These are phyloP conservation scores for Trichoderma semiorbis DNA, from an alignment of 2,329 filamentous ascomycete genomes.

Conservation along the genomic window DNA sequence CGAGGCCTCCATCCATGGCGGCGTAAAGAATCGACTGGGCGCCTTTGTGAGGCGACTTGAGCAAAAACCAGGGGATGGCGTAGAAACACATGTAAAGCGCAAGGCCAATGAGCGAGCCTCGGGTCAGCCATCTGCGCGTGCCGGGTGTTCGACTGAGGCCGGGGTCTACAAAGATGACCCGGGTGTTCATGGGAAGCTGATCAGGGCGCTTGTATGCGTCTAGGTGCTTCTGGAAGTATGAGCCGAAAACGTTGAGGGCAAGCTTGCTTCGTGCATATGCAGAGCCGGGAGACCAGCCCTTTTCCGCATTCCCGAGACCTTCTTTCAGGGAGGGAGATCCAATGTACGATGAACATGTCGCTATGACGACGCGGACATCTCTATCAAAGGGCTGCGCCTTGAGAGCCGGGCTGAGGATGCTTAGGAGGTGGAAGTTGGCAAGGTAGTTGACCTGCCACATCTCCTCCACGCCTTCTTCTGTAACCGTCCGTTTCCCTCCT, in stretches of 20 bases:
- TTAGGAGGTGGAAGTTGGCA: slow-evolving; percentile 90
- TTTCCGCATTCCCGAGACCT: slow-evolving; percentile 38
- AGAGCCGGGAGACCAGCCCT: slow-evolving; percentile 52
- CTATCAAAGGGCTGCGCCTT: slow-evolving; percentile 89
- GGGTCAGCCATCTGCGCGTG: slow-evolving; percentile 79
- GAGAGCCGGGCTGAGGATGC: slow-evolving; percentile 85
- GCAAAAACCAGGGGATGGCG: slow-evolving; percentile 77
- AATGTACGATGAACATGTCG: slow-evolving; percentile 87
- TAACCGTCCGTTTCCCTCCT: slow-evolving; percentile 57
- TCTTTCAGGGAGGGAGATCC: slow-evolving; percentile 64
- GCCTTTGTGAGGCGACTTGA: slow-evolving; percentile 80
- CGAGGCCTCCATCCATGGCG: slow-evolving; percentile 74
- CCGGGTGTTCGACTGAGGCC: slow-evolving; percentile 82
- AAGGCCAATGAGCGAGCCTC: slow-evolving; percentile 79
- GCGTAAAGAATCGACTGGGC: slow-evolving; percentile 85
- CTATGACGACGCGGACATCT: slow-evolving; percentile 83
- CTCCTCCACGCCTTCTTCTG: slow-evolving; percentile 76
- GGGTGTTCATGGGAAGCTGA: slow-evolving; percentile 73
- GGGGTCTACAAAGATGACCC: slow-evolving; percentile 84
- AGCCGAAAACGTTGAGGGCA: slow-evolving; percentile 83
- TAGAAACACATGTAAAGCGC: slow-evolving; percentile 73
- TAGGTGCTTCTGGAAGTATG: slow-evolving; percentile 89
- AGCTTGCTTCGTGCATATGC: slow-evolving; percentile 68
- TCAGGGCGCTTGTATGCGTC: slow-evolving; percentile 82
- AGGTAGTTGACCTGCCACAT: slow-evolving; percentile 96